Evolutionary conservation across 2,329 filamentous ascomycete species (phyloP).

Genomic region (Pseudogymnoascus sp.): DNA sequence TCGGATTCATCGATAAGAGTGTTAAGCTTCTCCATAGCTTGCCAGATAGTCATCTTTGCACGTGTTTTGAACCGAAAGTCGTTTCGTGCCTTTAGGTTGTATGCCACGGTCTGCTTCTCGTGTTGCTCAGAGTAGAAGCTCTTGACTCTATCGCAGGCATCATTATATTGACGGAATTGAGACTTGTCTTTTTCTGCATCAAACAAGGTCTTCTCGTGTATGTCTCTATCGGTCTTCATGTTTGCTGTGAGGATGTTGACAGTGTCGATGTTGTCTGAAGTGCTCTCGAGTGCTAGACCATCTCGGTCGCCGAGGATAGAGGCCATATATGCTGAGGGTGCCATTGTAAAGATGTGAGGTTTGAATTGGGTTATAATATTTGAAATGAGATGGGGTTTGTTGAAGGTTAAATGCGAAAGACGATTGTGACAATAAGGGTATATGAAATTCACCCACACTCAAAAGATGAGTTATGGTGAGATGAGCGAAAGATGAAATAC

Average conservation of each 20-base stretch:
- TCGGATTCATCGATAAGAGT: slow-evolving; percentile 82
- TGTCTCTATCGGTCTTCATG: not conserved
- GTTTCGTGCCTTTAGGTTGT: slow-evolving; percentile 64
- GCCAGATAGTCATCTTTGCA: slow-evolving; percentile 71
- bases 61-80: slow-evolving; percentile 58
- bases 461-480: no score
- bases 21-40: slow-evolving; percentile 86
- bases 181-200: slow-evolving; percentile 58
- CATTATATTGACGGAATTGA: slow-evolving; percentile 72
- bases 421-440: no score
- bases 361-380: no score
- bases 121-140: slow-evolving; percentile 71
- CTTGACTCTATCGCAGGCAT: slow-evolving; percentile 77
- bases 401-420: no score
- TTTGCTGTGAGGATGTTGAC: slow-evolving; percentile 57
- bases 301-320: no score
- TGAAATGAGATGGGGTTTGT: no score
- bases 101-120: slow-evolving; percentile 65
- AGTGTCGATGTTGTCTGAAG: slow-evolving; percentile 40
- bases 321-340: no score
- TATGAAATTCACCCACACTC: no score
- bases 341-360: no score
- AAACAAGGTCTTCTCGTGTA: not conserved
- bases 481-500: no score
- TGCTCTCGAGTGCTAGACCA: slow-evolving; percentile 31